Evolutionary conservation across 2,329 filamentous ascomycete genomes (phyloP).

Genomic region (Ophiostoma pallidulum): DNA sequence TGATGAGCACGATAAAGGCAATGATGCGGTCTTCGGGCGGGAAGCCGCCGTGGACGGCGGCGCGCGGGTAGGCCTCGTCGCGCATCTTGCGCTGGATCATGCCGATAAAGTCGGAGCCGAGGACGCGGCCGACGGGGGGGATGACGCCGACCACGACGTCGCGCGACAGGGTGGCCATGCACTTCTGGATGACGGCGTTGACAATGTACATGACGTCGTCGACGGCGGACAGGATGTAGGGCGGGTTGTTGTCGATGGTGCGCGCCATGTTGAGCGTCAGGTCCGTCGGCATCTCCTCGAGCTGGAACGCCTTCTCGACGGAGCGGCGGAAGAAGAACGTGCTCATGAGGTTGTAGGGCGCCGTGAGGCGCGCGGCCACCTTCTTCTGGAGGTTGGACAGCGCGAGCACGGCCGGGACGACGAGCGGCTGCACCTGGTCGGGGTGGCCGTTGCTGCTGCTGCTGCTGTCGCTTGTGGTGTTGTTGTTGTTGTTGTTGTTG

Average conservation of each 20-base stretch:
- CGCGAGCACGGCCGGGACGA: slow-evolving; percentile 62
- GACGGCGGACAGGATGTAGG: slow-evolving; percentile 88
- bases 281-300: slow-evolving; percentile 78
- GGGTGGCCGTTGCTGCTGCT: too few species aligned
- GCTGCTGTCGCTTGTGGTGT: not conserved
- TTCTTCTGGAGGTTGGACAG: slow-evolving; percentile 77
- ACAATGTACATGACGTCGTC: slow-evolving; percentile 99
- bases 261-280: slow-evolving; percentile 67
- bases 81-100: slow-evolving; percentile 98
- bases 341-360: slow-evolving; percentile 83
- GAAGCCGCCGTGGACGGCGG: slow-evolving; percentile 65
- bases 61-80: slow-evolving; percentile 84
- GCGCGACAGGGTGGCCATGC: slow-evolving; percentile 75
- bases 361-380: slow-evolving; percentile 60
- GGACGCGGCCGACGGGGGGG: slow-evolving; percentile 67
- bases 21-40: slow-evolving; percentile 85
- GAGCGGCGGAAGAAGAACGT: slow-evolving; percentile 95
- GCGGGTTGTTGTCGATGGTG: slow-evolving; percentile 61
- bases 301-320: slow-evolving; percentile 93
- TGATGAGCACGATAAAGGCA: slow-evolving; percentile 84
- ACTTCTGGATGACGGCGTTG: slow-evolving; percentile 80
- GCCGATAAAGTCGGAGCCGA: slow-evolving; percentile 83
- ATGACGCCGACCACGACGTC: slow-evolving; percentile 69
- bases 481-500: not conserved
- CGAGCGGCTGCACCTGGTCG: slow-evolving; percentile 47